These are phyloP conservation scores for Aspergillus fumigatus DNA, from an alignment of 2,329 filamentous ascomycete genomes.

Conservation along the genomic window DNA sequence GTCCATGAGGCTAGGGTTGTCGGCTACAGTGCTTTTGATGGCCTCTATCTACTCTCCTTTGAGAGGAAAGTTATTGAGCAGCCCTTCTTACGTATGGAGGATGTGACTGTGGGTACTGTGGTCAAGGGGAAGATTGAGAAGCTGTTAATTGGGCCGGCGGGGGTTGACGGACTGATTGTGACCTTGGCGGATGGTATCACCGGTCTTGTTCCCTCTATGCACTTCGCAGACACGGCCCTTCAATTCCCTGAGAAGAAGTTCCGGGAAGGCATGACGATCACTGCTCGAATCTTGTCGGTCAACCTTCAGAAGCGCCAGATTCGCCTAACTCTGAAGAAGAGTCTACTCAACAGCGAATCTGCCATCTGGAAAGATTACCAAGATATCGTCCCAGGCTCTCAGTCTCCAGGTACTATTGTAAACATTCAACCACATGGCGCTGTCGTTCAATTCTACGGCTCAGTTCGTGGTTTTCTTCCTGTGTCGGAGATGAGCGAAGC, in stretches of 20 bases:
- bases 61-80: constrained; percentile 80
- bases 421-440: constrained; percentile 75
- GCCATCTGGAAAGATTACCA: constrained; percentile 73
- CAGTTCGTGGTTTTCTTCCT: constrained; percentile 79
- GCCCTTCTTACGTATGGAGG: constrained; percentile 84
- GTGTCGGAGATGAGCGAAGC: constrained; percentile 98
- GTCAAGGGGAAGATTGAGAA: constrained; percentile 83
- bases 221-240: constrained; percentile 80
- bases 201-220: constrained; percentile 82
- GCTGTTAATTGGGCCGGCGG: constrained; percentile 71
- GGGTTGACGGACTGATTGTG: constrained; percentile 75
- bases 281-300: constrained; percentile 76
- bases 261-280: constrained; percentile 77
- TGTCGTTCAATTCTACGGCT: constrained; percentile 86
- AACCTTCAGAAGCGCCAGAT: constrained; percentile 72
- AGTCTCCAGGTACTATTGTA: constrained; percentile 81
- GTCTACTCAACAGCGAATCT: constrained; percentile 81
- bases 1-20: constrained; percentile 77
- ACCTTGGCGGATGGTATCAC: constrained; percentile 81
- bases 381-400: constrained; percentile 68
- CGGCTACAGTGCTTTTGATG: constrained; percentile 82
- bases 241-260: constrained; percentile 97
- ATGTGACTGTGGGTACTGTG: constrained; percentile 74
- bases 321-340: constrained; percentile 89
- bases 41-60: constrained; percentile 78